Percentiles rank a stretch among this genome's conserved stretches.
phyloP scores from a whole-genome alignment of 2,329 filamentous ascomycete species.

The Ophiocordyceps polyrhachis-furcata region DNA sequence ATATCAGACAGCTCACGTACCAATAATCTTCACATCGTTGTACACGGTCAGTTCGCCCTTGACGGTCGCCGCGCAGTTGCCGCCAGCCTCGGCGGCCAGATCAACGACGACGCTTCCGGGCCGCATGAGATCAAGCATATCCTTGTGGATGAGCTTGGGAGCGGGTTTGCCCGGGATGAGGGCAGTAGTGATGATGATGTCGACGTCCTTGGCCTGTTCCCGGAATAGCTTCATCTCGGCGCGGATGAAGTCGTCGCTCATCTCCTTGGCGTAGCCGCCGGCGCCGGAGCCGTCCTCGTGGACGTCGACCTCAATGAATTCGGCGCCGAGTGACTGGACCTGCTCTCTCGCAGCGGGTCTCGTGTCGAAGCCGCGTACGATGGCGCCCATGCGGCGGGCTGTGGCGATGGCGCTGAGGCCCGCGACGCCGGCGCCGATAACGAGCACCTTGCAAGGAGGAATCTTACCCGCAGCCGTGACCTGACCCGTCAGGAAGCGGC shows the following conservation, averaged over 20 bases:
- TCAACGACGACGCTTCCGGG: constrained; percentile 80
- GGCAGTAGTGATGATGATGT: constrained; percentile 88
- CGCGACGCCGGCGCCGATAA: constrained; percentile 80
- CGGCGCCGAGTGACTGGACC: constrained; percentile 75
- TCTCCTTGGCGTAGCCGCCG: constrained; percentile 81
- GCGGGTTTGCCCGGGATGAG: constrained; percentile 71
- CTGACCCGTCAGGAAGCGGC: constrained; percentile 73
- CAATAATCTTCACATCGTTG: constrained; percentile 70
- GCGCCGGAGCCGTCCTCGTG: constrained; percentile 70
- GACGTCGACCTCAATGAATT: constrained; percentile 75
- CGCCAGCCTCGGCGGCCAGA: constrained; percentile 70
- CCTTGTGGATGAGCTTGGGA: constrained; percentile 65
- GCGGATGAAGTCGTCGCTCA: constrained; percentile 86
- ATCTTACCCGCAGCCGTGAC: constrained; percentile 83
- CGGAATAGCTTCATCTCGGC: constrained; percentile 87
- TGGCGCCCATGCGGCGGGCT: constrained; percentile 68
- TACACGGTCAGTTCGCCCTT: constrained; percentile 52
- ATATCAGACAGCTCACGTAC: constrained; percentile 22
- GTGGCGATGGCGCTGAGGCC: constrained; percentile 78
- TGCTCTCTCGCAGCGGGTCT: constrained; percentile 73
- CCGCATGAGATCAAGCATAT: constrained; percentile 71
- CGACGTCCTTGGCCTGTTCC: constrained; percentile 71
- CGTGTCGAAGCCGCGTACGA: constrained; percentile 84
- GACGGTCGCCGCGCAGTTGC: constrained; percentile 70
- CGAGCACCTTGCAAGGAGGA: constrained; percentile 73